phyloP scores from a whole-genome alignment of 2,329 filamentous ascomycete species.

The Ascocoryne sarcoides region DNA sequence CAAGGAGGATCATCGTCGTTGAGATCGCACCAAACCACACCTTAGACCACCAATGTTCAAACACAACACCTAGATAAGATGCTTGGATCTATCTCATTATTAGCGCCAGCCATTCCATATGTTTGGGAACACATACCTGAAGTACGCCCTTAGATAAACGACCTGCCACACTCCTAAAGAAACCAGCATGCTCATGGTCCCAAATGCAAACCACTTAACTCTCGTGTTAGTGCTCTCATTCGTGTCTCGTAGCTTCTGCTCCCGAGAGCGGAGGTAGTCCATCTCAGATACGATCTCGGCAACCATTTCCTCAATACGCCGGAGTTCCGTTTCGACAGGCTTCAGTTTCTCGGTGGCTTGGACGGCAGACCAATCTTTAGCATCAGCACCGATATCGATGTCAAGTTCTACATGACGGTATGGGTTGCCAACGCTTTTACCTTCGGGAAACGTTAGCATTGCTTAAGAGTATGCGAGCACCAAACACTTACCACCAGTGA shows the following conservation, averaged over 20 bases:
- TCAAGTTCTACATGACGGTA: constrained; percentile 52
- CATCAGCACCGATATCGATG: constrained; percentile 37
- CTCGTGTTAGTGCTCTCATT: constrained; percentile 99
- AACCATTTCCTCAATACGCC: constrained; percentile 85
- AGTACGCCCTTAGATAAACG: constrained; percentile 94
- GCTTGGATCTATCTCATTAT: constrained; percentile 47
- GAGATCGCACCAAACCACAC: constrained; percentile 3
- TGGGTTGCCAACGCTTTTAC: constrained; percentile 27
- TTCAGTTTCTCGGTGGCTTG: constrained; percentile 96
- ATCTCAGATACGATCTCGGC: constrained; percentile 85
- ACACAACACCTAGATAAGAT: constrained; percentile 49
- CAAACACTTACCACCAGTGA: constrained; percentile 54
- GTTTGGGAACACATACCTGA: constrained; percentile 49
- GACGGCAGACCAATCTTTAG: constrained; percentile 96
- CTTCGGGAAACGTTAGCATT: constrained; percentile 10
- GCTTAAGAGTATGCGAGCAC: no score
- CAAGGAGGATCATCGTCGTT: constrained; percentile 14
- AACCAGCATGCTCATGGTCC: constrained; percentile 84
- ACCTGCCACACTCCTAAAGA: constrained; percentile 94
- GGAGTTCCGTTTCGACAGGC: constrained; percentile 89
- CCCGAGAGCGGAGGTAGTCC: constrained; percentile 83
- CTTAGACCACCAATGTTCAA: constrained; percentile 2
- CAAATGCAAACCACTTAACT: constrained; percentile 97
- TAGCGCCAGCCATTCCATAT: constrained; percentile 6
- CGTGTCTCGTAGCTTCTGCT: constrained; percentile 94